Conservation (phyloP, 106 monocot species). For the Platanthera zijinensis region DNA sequence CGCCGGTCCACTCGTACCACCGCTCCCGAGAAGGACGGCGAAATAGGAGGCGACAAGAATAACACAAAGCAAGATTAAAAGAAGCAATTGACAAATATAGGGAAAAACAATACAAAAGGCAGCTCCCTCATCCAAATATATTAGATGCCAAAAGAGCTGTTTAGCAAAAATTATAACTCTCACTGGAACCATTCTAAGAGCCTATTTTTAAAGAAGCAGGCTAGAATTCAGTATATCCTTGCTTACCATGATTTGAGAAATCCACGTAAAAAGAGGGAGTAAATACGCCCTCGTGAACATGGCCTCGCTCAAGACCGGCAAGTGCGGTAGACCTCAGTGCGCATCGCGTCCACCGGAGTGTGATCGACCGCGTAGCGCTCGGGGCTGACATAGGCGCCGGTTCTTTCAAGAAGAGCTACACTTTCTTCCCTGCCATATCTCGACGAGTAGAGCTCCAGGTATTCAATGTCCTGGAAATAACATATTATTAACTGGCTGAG, state of each 20-base stretch:
- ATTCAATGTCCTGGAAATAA: slow-evolving; percentile 73
- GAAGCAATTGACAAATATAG: too few species aligned
- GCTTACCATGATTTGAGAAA: not conserved
- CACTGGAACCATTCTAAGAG: not conserved
- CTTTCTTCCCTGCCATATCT: slow-evolving; percentile 71
- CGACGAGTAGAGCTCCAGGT: slow-evolving; percentile 73
- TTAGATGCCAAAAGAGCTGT: too few species aligned
- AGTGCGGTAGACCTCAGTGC: slow-evolving; percentile 70
- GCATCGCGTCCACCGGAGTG: slow-evolving; percentile 74
- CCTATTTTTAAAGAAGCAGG: not conserved
- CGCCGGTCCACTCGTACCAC: too few species aligned
- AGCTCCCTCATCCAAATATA: too few species aligned
- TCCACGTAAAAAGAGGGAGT: not conserved
- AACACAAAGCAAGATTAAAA: too few species aligned
- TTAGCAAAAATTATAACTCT: too few species aligned
- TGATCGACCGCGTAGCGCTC: slow-evolving; percentile 87
- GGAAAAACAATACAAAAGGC: too few species aligned
- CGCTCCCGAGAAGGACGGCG: too few species aligned
- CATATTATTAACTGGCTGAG: not conserved
- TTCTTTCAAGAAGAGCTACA: slow-evolving; percentile 66
- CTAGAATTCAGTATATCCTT: not conserved
- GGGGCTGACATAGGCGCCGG: slow-evolving; percentile 75
- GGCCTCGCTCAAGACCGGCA: slow-evolving; percentile 32
- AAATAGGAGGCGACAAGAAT: too few species aligned
- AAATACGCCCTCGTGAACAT: not conserved